Percentiles rank a stretch among this genome's conserved stretches.
Evolutionary conservation across 129 eudicot species (phyloP).

Genomic region (Lonicera japonica): DNA sequence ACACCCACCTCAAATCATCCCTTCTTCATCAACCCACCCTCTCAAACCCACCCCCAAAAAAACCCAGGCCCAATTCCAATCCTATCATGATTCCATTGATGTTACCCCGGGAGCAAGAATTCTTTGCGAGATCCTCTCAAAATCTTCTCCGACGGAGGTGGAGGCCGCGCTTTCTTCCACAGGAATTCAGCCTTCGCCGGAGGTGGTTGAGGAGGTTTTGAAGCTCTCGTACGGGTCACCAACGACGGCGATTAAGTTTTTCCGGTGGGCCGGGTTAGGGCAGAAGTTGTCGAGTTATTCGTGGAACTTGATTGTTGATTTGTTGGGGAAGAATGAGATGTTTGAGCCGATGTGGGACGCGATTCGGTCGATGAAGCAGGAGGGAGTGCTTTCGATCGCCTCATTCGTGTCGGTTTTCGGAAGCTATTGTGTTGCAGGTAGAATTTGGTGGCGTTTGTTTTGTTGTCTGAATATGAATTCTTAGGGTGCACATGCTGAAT

Average conservation of each 20-base stretch:
- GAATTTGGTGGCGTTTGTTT: too few relatives aligned
- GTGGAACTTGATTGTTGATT: conserved; percentile 81
- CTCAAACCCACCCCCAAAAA: conserved; percentile 8
- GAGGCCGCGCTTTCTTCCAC: conserved; percentile 39
- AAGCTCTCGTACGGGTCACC: conserved; percentile 55
- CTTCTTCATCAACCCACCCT: conserved; percentile 10
- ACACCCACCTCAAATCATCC: conserved; percentile 15
- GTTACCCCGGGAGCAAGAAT: conserved; percentile 41
- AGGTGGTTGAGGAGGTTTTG: conserved; percentile 53
- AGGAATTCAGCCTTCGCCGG: conserved; percentile 39
- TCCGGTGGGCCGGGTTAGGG: conserved; percentile 53
- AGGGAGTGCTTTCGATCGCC: conserved; percentile 39
- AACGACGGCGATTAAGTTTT: conserved; percentile 45
- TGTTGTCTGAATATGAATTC: too few relatives aligned
- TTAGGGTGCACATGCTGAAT: too few relatives aligned
- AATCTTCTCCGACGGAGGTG: conserved; percentile 31
- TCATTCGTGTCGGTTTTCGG: conserved; percentile 70
- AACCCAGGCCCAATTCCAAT: conserved; percentile 31
- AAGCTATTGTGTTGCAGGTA: conserved; percentile 63
- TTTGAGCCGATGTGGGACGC: conserved; percentile 94
- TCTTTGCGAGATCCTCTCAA: conserved; percentile 56
- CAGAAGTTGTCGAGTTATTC: conserved; percentile 37
- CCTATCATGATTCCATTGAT: conserved; percentile 29
- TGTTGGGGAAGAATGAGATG: conserved; percentile 73
- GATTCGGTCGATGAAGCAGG: conserved; percentile 68